phyloP scores from a whole-genome alignment of 345 rosid species.

The Streptanthus diversifolius region DNA sequence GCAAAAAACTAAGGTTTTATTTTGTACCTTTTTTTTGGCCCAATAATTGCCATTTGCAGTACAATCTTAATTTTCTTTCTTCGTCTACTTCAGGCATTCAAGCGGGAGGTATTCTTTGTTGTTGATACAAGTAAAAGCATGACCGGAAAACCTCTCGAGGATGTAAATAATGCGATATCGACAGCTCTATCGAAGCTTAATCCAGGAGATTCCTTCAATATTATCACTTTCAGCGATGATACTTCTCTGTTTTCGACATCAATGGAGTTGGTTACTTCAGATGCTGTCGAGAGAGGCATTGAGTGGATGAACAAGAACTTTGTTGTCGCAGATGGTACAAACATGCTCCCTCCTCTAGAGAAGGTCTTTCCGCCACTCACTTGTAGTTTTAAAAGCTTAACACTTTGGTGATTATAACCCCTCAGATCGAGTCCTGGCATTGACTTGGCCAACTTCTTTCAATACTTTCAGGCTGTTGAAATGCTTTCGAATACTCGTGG shows the following conservation, averaged over 20 bases:
- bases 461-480: constrained; percentile 74
- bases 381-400: not conserved
- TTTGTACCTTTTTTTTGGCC: not conserved
- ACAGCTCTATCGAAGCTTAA: constrained; percentile 54
- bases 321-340: constrained; percentile 62
- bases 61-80: constrained; percentile 5
- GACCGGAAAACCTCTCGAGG: constrained; percentile 70
- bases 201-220: constrained; percentile 74
- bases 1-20: constrained; percentile 52
- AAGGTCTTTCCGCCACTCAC: constrained; percentile 45
- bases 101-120: constrained; percentile 71
- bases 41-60: not conserved
- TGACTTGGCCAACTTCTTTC: not conserved
- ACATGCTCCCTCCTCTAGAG: constrained; percentile 65
- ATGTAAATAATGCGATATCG: constrained; percentile 57
- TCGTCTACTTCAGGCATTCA: constrained; percentile 49
- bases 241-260: constrained; percentile 58
- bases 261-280: constrained; percentile 60
- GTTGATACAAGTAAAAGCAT: constrained; percentile 92
- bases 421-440: not conserved
- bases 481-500: constrained; percentile 58
- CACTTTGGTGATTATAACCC: not conserved
- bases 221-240: constrained; percentile 73
- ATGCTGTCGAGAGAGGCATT: constrained; percentile 56
- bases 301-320: constrained; percentile 69